Conservation (phyloP, 2,329 filamentous ascomycete species). For the Colletotrichum acutatum region DNA sequence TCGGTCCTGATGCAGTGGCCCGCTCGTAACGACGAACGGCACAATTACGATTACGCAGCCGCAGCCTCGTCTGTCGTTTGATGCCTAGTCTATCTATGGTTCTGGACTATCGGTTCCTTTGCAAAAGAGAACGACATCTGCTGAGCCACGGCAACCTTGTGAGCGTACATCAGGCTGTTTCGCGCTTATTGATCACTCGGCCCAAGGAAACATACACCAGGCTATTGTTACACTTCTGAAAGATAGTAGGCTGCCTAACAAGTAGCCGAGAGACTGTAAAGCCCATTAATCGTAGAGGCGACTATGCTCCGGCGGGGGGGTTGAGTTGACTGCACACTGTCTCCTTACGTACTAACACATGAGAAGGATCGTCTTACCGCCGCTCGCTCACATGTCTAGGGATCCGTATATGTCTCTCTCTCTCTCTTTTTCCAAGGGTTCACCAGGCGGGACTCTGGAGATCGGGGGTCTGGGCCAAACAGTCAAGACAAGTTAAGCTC, state of each 20-base stretch:
- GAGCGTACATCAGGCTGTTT: neutral
- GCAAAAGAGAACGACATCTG: neutral
- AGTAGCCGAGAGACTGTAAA: neutral
- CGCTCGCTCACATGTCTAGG: neutral
- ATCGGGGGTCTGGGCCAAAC: slow-evolving; percentile 3
- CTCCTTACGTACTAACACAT: neutral
- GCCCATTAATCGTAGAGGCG: neutral
- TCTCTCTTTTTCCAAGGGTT: neutral
- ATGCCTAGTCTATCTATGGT: neutral
- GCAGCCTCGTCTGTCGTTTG: neutral
- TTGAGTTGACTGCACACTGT: neutral
- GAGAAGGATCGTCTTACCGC: neutral
- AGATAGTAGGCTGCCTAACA: neutral
- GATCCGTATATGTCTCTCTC: neutral
- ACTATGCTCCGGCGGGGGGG: neutral
- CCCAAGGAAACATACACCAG: neutral
- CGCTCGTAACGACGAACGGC: neutral
- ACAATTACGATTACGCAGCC: neutral
- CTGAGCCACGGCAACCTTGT: neutral
- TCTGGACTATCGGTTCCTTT: neutral
- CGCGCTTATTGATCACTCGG: neutral
- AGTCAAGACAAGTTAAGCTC: slow-evolving; percentile 8
- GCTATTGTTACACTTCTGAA: neutral
- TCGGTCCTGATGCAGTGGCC: neutral
- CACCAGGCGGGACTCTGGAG: slow-evolving; percentile 7